Conservation (phyloP, 352 stramenopile species). For the Globisporangium polare region DNA sequence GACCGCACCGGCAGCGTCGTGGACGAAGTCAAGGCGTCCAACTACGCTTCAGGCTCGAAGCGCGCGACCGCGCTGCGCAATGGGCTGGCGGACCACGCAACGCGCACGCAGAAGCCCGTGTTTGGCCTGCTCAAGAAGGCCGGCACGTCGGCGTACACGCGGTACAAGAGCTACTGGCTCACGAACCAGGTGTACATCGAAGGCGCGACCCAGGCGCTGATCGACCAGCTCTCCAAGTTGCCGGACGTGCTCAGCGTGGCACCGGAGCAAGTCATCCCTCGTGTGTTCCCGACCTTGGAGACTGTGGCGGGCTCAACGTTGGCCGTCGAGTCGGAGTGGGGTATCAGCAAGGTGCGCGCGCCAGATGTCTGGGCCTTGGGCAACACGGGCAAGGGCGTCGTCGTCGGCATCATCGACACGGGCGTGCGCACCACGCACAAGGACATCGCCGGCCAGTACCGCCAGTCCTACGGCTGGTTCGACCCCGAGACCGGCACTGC, state of each 20-base stretch:
- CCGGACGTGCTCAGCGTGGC: conserved; percentile 35
- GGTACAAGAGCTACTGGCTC: conserved; percentile 50
- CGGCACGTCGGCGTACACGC: conserved; percentile 15
- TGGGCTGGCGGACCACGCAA: conserved; percentile 31
- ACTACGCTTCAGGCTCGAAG: conserved; percentile 31
- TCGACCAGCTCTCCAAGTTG: conserved; percentile 41
- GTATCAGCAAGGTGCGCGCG: conserved; percentile 46
- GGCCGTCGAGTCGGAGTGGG: conserved; percentile 36
- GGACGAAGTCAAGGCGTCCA: conserved; percentile 24
- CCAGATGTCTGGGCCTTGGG: conserved; percentile 40
- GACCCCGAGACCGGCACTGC: conserved; percentile 25
- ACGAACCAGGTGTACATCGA: conserved; percentile 59
- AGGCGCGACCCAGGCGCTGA: conserved; percentile 33
- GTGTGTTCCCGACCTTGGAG: conserved; percentile 25
- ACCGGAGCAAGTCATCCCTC: conserved; percentile 38
- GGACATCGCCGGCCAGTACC: conserved; percentile 37
- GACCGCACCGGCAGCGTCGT: conserved; percentile 25
- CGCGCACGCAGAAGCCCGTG: conserved; percentile 30
- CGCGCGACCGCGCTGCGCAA: conserved; percentile 29
- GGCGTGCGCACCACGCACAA: conserved; percentile 48
- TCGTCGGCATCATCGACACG: conserved; percentile 61
- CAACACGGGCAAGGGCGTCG: conserved; percentile 45
- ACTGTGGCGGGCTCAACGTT: conserved; percentile 28
- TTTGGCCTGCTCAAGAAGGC: conserved; percentile 23
- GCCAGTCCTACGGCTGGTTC: conserved; percentile 51